phyloP scores from a whole-genome alignment of 2,329 filamentous ascomycete genomes.

The Leptodontidium sp. region DNA sequence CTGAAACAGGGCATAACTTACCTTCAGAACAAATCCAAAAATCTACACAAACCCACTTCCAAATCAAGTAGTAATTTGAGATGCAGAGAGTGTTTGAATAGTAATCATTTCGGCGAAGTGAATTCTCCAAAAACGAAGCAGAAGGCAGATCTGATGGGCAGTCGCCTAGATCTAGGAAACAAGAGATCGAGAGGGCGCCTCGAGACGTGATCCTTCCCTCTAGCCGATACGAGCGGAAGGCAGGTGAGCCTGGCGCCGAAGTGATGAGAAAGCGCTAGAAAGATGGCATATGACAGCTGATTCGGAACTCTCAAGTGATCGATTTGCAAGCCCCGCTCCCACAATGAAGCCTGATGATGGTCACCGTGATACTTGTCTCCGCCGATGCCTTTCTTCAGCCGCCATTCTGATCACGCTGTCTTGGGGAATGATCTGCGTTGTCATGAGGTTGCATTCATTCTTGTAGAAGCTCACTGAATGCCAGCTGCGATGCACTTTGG shows the following conservation, averaged over 20 bases:
- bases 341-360: background rate
- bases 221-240: background rate
- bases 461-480: background rate
- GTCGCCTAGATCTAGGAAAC: background rate
- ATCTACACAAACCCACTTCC: background rate
- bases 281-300: background rate
- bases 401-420: background rate
- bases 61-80: background rate
- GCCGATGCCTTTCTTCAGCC: background rate
- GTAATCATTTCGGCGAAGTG: no score
- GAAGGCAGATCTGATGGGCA: background rate
- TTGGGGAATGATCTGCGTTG: background rate
- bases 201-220: background rate
- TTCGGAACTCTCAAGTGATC: background rate
- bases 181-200: background rate
- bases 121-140: background rate
- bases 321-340: background rate
- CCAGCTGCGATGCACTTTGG: slow-evolving; percentile 6
- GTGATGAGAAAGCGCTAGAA: background rate
- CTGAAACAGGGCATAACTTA: background rate
- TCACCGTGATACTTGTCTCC: background rate
- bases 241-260: background rate
- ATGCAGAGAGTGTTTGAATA: background rate
- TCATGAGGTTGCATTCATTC: background rate
- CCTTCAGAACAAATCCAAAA: background rate